These are phyloP conservation scores for Cutaneotrichosporon sp. DNA, from an alignment of 1,284 basidiomycete species.

Conservation along the genomic window DNA sequence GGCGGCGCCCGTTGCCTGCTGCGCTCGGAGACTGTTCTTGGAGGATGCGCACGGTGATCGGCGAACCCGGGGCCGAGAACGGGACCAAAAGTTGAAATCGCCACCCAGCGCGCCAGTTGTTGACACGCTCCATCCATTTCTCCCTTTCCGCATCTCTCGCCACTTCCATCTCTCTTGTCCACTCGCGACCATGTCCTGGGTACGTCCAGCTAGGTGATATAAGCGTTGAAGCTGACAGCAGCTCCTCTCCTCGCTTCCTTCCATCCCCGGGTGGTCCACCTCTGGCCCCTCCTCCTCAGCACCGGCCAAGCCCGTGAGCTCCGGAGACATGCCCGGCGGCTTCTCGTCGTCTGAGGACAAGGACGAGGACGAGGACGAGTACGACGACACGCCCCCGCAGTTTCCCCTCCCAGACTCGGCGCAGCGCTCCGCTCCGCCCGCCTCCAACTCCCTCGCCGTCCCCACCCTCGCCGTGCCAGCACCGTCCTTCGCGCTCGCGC, in stretches of 20 bases:
- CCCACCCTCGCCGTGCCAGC: slow-evolving; percentile 15
- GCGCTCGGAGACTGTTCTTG: no score
- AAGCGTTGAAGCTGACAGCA: background rate
- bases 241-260: slow-evolving; percentile 17
- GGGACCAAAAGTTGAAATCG: slow-evolving; percentile 7
- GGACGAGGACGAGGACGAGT: slow-evolving; percentile 32
- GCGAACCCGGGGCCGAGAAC: background rate
- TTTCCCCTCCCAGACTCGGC: slow-evolving; percentile 81
- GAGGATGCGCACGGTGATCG: background rate
- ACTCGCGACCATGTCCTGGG: slow-evolving; percentile 21
- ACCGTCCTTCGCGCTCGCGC: slow-evolving; percentile 52
- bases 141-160: background rate
- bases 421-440: slow-evolving; percentile 62
- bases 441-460: slow-evolving; percentile 19
- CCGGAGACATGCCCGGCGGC: background rate
- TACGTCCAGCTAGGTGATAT: background rate
- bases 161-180: background rate
- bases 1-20: no score
- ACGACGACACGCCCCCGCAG: slow-evolving; percentile 71
- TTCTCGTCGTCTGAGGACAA: background rate
- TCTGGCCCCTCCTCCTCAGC: background rate
- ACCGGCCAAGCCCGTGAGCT: background rate
- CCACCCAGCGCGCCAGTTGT: slow-evolving; percentile 4
- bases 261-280: slow-evolving; percentile 16
- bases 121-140: background rate